Base-by-base conservation (phyloP, 345 rosid genomes). In the Citrus unshiu region DNA sequence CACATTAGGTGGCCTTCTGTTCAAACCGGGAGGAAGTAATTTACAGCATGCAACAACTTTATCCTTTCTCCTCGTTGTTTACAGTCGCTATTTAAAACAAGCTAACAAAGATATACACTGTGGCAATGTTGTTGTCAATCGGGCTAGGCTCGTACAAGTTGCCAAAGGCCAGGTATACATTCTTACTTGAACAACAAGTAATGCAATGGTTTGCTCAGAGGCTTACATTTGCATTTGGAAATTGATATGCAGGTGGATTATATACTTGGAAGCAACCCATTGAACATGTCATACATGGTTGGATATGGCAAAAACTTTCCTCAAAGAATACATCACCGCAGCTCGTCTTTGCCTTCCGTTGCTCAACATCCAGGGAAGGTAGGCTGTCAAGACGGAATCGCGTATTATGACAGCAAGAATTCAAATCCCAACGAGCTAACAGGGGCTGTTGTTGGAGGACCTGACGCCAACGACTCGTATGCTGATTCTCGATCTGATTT, bases 381-480 rank as follows among this genome's bases (percentile, higher is more conserved):
- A 32, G 85, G 85, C 0, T 93, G 98, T 77, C 64, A 76, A 37
- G 91, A 84, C 8, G 97, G 98, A 29, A 74, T 78, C 9, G 74
- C 81, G n/a, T 90, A 84, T 76, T 86, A 85, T 59, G 5, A 49
- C 5, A 84, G 86, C 37, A 62, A 59, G 22, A 73, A 84, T 35
- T 87, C 91, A 0, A 89, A 95, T 63, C 93, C 89, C 0, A 95
- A 95, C 81, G 66, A 86, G 82, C 81, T 93, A 6, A 82, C 86
- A 0, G 98, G 99, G 18, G 98, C 99, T 9, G 76, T 93, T 22
- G 83, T 90, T 0, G 99, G 98, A 56, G 97, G 98, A 74, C 98
- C 98, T 25, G 85, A 90, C 78, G 75, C 60, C 29, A 83, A 83
- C 1, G 98, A 95, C 21, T 69, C 67, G 19, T 94, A 92, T 51